Base-by-base conservation (phyloP, 306 rosid genomes). In the Medicago arabica region DNA sequence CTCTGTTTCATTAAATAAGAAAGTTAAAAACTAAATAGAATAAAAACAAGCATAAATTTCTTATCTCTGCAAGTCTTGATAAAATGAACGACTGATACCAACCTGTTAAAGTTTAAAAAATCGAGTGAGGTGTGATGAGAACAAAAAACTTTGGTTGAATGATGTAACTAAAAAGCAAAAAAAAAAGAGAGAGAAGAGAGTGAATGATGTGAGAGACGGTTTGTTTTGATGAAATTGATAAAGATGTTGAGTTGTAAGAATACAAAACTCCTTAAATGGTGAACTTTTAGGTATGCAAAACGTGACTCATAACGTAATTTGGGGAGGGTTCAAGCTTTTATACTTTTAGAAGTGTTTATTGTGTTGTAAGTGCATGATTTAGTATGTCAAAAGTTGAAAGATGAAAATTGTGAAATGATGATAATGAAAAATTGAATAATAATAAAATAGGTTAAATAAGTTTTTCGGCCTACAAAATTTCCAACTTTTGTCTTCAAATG, bases 231-330 rank as follows among this genome's bases (percentile, higher is more conserved):
- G 73, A 41, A 57, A 68, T 78, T 50, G 75, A 58, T 47, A 70
- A 61, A 63, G 75, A 71, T 67, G 69, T 51, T 72, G 79, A 13
- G 70, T 63, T 34, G 15, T 25, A 62, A 76, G 15, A 46, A 43
- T 46, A 59, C 68, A n/a, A 55, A 70, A 31, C 16, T 47, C 66
- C 80, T 78, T 82, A 86, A 77, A 84, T 86, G 75, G 64, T 78
- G 85, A 66, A 61, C 61, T 82, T 77, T 44, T 17, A 60, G 81
- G 78, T 31, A 59, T 60, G 38, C 8, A 83, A 84, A 86, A 80
- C 40, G 89, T 86, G 85, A 77, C 15, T 55, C 64, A 77, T 28
- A 78, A 78, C 82, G 68, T 25, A 86, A 71, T 84, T 57, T 54
- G 31, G 44, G 65, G 70, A 41, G 82, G 57, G 31, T 66, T 74